These are phyloP conservation scores for Sclerospora graminicola DNA, from an alignment of 352 stramenopile genomes.

Conservation along the genomic window DNA sequence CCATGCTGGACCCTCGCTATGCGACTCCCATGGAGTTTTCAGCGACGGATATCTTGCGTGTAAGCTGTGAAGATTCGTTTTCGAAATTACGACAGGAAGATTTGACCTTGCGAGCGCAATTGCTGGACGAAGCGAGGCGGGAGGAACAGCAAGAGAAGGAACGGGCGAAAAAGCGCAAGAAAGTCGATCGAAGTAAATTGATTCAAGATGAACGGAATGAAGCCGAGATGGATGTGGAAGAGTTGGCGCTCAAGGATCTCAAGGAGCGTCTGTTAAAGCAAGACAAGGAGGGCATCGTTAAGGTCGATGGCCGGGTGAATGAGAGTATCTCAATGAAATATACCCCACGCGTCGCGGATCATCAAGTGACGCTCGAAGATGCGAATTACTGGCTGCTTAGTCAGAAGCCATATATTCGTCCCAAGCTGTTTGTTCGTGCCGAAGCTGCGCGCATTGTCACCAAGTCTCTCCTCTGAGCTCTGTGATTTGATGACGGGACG, in stretches of 20 bases:
- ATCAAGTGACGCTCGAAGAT: slow-evolving; percentile 77
- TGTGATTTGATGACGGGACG: too few species aligned
- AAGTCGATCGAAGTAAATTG: slow-evolving; percentile 69
- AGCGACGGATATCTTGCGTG: slow-evolving; percentile 68
- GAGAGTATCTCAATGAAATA: slow-evolving; percentile 59
- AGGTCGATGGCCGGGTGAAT: slow-evolving; percentile 74
- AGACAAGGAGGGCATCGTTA: slow-evolving; percentile 58
- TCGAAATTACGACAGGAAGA: slow-evolving; percentile 53
- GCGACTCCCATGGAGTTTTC: slow-evolving; percentile 38
- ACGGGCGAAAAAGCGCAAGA: slow-evolving; percentile 79
- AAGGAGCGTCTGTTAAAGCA: slow-evolving; percentile 73
- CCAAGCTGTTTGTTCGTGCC: slow-evolving; percentile 78
- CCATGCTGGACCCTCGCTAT: slow-evolving; percentile 6
- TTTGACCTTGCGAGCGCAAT: slow-evolving; percentile 33
- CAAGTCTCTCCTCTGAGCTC: slow-evolving; percentile 58
- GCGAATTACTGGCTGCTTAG: slow-evolving; percentile 73
- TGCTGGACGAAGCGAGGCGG: slow-evolving; percentile 72
- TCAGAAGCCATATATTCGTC: slow-evolving; percentile 73
- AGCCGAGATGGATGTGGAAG: slow-evolving; percentile 79
- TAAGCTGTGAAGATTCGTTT: slow-evolving; percentile 81
- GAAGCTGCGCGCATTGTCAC: slow-evolving; percentile 74
- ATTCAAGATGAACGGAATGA: slow-evolving; percentile 77
- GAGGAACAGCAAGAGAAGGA: slow-evolving; percentile 72
- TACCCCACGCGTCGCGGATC: slow-evolving; percentile 34
- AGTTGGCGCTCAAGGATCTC: slow-evolving; percentile 72